Percentiles rank a stretch among this genome's conserved stretches.
phyloP scores from a whole-genome alignment of 495 filamentous ascomycete genomes.

The Hypoxylon fragiforme region DNA sequence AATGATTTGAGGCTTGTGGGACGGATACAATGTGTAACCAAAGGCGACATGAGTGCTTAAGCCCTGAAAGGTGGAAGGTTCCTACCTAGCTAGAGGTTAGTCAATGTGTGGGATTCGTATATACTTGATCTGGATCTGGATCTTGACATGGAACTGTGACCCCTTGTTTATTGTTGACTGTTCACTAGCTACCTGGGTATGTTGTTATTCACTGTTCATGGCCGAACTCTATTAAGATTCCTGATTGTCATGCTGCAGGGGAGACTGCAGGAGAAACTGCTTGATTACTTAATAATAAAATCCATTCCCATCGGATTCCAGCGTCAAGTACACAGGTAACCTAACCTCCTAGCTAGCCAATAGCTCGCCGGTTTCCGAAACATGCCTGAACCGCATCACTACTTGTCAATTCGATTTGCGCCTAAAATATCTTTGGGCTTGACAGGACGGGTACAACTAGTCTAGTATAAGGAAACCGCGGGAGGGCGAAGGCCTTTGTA shows the following conservation, averaged over 20 bases:
- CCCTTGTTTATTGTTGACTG: no score
- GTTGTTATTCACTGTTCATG: background rate
- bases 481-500: constrained; percentile 19
- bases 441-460: constrained; percentile 15
- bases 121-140: background rate
- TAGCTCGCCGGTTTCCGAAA: constrained; percentile 35
- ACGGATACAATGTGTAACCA: constrained; percentile 15
- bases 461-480: constrained; percentile 15
- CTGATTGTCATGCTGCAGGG: constrained; percentile 19
- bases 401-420: constrained; percentile 18
- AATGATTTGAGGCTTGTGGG: constrained; percentile 6
- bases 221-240: constrained; percentile 13
- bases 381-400: constrained; percentile 24
- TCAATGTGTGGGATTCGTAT: constrained; percentile 15
- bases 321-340: constrained; percentile 28
- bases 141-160: no score
- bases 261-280: constrained; percentile 19
- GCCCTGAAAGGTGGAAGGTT: no score
- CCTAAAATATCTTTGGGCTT: constrained; percentile 11
- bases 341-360: constrained; percentile 31
- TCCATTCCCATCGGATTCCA: constrained; percentile 30
- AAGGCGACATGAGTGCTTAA: no score
- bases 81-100: background rate
- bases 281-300: constrained; percentile 30
- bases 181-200: no score